Evolutionary conservation across 352 stramenopile genomes (phyloP).

Genomic region (Elongisporangium undulatum): DNA sequence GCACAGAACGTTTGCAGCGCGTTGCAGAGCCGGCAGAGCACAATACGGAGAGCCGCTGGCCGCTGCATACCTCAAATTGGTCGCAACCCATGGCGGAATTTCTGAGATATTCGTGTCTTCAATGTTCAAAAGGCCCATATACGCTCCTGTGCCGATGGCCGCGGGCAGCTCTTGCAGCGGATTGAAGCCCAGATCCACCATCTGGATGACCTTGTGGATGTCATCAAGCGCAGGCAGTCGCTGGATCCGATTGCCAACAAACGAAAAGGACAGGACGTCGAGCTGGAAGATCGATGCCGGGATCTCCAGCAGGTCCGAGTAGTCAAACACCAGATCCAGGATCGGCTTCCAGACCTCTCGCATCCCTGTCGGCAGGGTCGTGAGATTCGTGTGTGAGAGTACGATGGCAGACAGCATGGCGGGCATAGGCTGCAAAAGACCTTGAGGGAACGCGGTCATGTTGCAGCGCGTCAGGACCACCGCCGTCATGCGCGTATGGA

Average conservation of each 20-base stretch:
- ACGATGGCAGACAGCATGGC: conserved; percentile 7
- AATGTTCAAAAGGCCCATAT: neutral
- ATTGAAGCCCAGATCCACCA: neutral
- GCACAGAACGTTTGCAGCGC: neutral
- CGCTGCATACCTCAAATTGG: neutral
- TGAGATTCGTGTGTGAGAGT: neutral
- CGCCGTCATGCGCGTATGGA: conserved; percentile 14
- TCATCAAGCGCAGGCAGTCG: neutral
- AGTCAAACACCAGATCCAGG: neutral
- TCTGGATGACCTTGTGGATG: neutral
- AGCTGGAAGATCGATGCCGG: neutral
- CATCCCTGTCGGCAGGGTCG: neutral
- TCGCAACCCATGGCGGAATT: neutral
- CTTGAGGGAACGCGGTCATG: conserved; percentile 26
- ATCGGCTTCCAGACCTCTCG: neutral
- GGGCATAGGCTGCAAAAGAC: conserved; percentile 16
- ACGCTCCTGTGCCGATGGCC: neutral
- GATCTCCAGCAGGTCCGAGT: neutral
- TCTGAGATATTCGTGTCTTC: neutral
- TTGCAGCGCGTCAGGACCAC: conserved; percentile 24
- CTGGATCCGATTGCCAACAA: neutral
- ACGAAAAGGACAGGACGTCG: neutral
- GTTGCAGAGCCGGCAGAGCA: neutral
- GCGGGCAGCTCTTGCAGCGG: neutral
- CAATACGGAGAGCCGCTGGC: neutral